These are phyloP conservation scores for Elsinoe ampelina DNA, from an alignment of 2,329 filamentous ascomycete genomes.

Conservation along the genomic window DNA sequence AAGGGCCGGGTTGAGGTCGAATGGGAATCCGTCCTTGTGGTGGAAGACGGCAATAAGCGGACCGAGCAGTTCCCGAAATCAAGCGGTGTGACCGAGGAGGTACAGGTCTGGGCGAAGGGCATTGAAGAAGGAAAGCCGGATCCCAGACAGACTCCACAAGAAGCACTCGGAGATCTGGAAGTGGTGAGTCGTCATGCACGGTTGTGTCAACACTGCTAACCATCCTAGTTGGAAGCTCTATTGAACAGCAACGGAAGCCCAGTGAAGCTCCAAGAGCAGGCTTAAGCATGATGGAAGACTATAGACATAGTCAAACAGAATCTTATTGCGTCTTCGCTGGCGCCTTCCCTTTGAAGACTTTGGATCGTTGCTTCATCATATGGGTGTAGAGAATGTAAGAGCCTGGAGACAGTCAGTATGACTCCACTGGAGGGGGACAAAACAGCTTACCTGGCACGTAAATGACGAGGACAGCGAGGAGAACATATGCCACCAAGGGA, in stretches of 20 bases:
- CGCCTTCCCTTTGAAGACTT: slow-evolving; percentile 60
- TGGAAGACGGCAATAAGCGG: slow-evolving; percentile 25
- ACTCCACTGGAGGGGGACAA: neutral
- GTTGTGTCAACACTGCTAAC: neutral
- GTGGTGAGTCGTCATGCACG: slow-evolving; percentile 33
- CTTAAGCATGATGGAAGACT: neutral
- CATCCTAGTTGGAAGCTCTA: neutral
- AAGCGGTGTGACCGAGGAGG: slow-evolving; percentile 48
- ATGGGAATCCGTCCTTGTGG: slow-evolving; percentile 35
- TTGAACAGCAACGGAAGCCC: slow-evolving; percentile 8
- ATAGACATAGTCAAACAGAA: neutral
- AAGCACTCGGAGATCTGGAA: slow-evolving; percentile 54
- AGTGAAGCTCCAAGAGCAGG: neutral
- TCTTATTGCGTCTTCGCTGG: slow-evolving; percentile 25
- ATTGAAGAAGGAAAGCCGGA: slow-evolving; percentile 42
- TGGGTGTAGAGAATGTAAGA: slow-evolving; percentile 83
- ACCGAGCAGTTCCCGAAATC: slow-evolving; percentile 37
- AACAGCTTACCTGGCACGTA: slow-evolving; percentile 66
- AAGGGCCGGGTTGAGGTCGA: slow-evolving; percentile 45
- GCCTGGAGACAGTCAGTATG: slow-evolving; percentile 36
- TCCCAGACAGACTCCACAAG: slow-evolving; percentile 45
- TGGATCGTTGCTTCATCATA: slow-evolving; percentile 85
- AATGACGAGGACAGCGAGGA: slow-evolving; percentile 58
- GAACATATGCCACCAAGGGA: slow-evolving; percentile 46
- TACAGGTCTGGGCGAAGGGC: slow-evolving; percentile 51